Percentiles rank a stretch among this genome's conserved stretches.
These are phyloP conservation scores for Talaromyces sp. DNA, from an alignment of 2,329 filamentous ascomycete species.

Conservation along the genomic window DNA sequence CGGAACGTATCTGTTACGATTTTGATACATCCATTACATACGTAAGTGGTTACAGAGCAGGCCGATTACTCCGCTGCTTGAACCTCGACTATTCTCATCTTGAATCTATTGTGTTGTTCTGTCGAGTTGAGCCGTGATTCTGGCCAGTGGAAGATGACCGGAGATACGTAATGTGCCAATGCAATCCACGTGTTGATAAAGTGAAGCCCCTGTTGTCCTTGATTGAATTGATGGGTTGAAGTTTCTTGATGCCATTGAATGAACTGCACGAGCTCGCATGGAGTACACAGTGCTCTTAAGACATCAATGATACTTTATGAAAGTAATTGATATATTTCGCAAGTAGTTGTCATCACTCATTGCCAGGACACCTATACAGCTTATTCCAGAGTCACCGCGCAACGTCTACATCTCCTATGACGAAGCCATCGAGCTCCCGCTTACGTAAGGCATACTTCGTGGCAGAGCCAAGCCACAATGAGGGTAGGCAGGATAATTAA, in stretches of 20 bases:
- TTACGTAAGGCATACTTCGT: slow-evolving; percentile 3
- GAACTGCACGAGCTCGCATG: neutral
- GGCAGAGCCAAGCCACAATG: slow-evolving; percentile 6
- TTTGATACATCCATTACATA: neutral
- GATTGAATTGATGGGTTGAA: neutral
- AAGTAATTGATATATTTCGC: too few relatives aligned
- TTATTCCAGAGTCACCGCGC: neutral
- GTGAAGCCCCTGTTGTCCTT: neutral
- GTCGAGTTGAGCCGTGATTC: too few relatives aligned
- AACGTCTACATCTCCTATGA: neutral
- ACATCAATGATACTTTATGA: too few relatives aligned
- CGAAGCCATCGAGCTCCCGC: neutral
- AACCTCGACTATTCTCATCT: too few relatives aligned
- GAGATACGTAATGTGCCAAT: neutral
- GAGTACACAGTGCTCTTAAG: too few relatives aligned
- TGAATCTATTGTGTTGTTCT: too few relatives aligned
- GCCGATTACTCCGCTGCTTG: too few relatives aligned
- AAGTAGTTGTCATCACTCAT: too few relatives aligned
- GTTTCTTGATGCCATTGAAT: neutral
- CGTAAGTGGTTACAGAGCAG: too few relatives aligned
- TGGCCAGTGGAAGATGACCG: too few relatives aligned
- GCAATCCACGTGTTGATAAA: neutral
- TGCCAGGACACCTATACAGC: too few relatives aligned
- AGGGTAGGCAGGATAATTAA: neutral
- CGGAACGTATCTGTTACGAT: neutral